Evolutionary conservation across 2,329 filamentous ascomycete species (phyloP).

Genomic region (Diplocarpon rosae): DNA sequence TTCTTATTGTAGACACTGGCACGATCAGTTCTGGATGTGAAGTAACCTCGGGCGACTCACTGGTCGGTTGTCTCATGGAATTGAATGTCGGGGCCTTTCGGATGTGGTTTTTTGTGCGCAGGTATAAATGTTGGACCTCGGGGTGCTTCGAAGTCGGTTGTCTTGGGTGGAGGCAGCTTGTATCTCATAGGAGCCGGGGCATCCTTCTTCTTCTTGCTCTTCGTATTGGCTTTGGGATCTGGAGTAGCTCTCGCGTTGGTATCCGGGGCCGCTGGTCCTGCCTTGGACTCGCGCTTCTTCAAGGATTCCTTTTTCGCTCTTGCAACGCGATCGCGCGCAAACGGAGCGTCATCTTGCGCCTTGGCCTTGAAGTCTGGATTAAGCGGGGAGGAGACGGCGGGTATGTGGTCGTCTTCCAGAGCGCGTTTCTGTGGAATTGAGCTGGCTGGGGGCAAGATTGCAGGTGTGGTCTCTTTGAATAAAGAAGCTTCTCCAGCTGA

Average conservation of each 20-base stretch:
- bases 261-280: conserved; percentile 30
- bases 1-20: conserved; percentile 51
- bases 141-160: conserved; percentile 49
- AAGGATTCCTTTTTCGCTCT: conserved; percentile 54
- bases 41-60: conserved; percentile 32
- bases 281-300: conserved; percentile 57
- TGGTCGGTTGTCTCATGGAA: conserved; percentile 56
- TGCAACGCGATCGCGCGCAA: conserved; percentile 26
- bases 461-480: conserved; percentile 31
- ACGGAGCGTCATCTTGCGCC: conserved; percentile 23
- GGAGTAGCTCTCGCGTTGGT: conserved; percentile 46
- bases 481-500: conserved; percentile 8
- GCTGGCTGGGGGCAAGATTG: conserved; percentile 26
- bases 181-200: conserved; percentile 44
- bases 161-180: conserved; percentile 52
- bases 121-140: conserved; percentile 45
- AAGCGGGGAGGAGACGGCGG: conserved; percentile 61
- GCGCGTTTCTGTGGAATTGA: conserved; percentile 53
- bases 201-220: conserved; percentile 29
- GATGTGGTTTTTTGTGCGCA: conserved; percentile 41
- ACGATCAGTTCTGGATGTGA: conserved; percentile 8
- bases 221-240: conserved; percentile 36
- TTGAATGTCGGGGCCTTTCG: conserved; percentile 40
- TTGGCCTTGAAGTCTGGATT: conserved; percentile 52
- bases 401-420: conserved; percentile 59